phyloP scores from a whole-genome alignment of 2,329 filamentous ascomycete species.

The Aspergillus quadricinctus region DNA sequence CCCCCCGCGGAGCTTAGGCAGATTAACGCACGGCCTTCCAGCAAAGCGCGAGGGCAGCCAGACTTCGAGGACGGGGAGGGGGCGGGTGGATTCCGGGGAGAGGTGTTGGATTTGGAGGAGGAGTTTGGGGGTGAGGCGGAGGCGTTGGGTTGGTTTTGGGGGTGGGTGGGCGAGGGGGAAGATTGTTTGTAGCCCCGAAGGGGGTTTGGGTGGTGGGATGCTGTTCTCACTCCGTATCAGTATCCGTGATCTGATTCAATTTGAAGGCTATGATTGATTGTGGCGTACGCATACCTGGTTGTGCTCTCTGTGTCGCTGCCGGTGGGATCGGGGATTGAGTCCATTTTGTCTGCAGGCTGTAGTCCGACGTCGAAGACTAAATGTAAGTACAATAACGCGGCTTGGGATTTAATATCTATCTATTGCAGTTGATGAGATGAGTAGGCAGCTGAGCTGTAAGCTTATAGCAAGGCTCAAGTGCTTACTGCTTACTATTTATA shows the following conservation, averaged over 20 bases:
- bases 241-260: not conserved
- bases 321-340: not conserved
- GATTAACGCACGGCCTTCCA: slow-evolving; percentile 16
- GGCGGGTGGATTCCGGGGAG: slow-evolving; percentile 11
- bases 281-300: not conserved
- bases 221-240: no score
- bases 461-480: not conserved
- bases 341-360: not conserved
- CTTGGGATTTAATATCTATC: no score
- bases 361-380: no score
- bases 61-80: slow-evolving; percentile 28
- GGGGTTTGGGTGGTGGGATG: slow-evolving; percentile 4
- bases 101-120: slow-evolving; percentile 33
- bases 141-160: slow-evolving; percentile 19
- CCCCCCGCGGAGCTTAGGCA: slow-evolving; percentile 19
- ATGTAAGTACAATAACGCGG: no score
- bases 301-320: not conserved
- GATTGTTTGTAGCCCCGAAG: not conserved
- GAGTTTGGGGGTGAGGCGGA: slow-evolving; percentile 25
- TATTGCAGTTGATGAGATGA: no score
- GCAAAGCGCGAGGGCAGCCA: slow-evolving; percentile 24
- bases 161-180: slow-evolving; percentile 30
- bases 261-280: not conserved
- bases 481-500: not conserved
- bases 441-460: not conserved